Evolutionary conservation across 1,284 basidiomycete genomes (phyloP), one percentile per base, ranked within the genome.

Genomic region (Anthracocystis panici-leucophaei): DNA sequence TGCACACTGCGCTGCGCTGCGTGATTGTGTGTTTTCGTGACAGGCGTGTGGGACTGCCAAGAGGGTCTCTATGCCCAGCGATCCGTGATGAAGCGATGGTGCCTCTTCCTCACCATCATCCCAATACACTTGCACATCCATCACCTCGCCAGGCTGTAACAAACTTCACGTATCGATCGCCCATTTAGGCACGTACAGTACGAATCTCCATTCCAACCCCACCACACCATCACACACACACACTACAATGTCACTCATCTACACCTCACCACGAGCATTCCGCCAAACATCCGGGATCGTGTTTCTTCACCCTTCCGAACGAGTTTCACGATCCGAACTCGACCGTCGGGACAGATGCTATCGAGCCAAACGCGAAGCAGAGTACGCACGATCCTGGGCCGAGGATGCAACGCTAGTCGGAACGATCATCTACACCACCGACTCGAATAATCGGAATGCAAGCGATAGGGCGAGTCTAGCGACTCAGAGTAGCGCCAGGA

Each of bases 331-430:
- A 23, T 56, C 45, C 25, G 81, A 81, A 62, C 75, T 82, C 48
- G 79, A 82, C 18, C 63, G 78, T 0, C 51, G 65, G n/a, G 81
- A 82, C 29, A 63, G 69, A 25, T 67, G 67, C 55, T 82, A 79
- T 56, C 70, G 78, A 16, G 76, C 77, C 27, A 60, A 69, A 27
- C 64, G 80, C 33, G 78, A 79, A 29, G 69, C 73, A 10, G 79
- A 76, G 14, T 67, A 73, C 52, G 73, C 67, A 16, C 61, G 78
- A 11, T 40, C 67, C 25, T 80, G 79, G 77, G 75, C 76, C 25
- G 79, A 82, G 46, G 79, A 80, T 31, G 81, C 81, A 1, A 82
- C 79, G 27, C 61, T 82, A 8, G 75, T 82, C 16, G 68, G 68
- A 16, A 56, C 48, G n/a, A 45, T 71, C 21, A 71, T 64, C 51